These are phyloP conservation scores for Brassica hybrid DNA, from an alignment of 441 rosid species.

Conservation along the genomic window DNA sequence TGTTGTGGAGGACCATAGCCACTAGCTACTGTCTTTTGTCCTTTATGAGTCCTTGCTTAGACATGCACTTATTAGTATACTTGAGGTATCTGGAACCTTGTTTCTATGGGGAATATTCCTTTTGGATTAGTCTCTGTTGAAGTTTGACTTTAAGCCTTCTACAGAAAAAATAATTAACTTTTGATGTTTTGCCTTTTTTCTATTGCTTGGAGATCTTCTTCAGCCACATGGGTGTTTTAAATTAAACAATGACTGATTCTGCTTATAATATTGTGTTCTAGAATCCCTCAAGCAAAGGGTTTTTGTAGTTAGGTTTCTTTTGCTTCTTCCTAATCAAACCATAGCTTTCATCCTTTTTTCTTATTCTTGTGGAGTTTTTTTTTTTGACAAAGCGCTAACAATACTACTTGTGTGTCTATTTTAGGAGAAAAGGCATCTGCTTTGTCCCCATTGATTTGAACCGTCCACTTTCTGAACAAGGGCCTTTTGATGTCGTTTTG, in stretches of 20 bases:
- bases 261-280: background rate
- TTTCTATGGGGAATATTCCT: constrained; percentile 17
- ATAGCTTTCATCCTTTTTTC: constrained; percentile 36
- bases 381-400: constrained; percentile 29
- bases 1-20: constrained; percentile 3
- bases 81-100: constrained; percentile 12
- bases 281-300: background rate
- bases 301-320: background rate
- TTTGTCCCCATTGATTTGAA: constrained; percentile 75
- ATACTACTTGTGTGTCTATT: constrained; percentile 37
- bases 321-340: background rate
- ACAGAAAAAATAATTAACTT: background rate
- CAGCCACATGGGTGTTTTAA: constrained; percentile 5
- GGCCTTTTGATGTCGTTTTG: constrained; percentile 89
- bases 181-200: background rate
- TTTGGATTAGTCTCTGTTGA: constrained; percentile 5
- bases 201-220: background rate
- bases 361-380: no score
- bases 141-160: background rate
- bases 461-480: constrained; percentile 83
- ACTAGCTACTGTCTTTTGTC: constrained; percentile 9
- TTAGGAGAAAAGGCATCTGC: constrained; percentile 80
- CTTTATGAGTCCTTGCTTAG: background rate
- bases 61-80: background rate
- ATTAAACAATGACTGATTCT: constrained; percentile 5